phyloP scores from a whole-genome alignment of 1,284 basidiomycete genomes.

The Trametes sp. region DNA sequence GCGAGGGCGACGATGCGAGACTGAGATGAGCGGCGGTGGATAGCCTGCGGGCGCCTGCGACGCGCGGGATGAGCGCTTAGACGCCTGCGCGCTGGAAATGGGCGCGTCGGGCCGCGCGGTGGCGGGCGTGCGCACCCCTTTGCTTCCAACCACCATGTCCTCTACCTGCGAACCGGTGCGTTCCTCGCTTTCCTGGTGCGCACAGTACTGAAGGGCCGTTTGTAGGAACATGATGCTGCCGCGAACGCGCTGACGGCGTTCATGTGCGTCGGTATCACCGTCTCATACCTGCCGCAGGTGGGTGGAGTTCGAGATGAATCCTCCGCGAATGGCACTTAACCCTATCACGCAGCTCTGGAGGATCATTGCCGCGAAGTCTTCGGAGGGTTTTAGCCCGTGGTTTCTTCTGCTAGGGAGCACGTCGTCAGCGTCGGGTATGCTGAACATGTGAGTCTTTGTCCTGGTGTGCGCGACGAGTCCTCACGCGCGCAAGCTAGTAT shows the following conservation, averaged over 20 bases:
- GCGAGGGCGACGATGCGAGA: background rate
- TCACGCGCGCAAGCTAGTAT: constrained; percentile 54
- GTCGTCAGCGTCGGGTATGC: constrained; percentile 78
- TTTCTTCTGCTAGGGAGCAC: constrained; percentile 94
- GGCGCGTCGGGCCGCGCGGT: constrained; percentile 25
- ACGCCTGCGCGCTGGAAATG: constrained; percentile 19
- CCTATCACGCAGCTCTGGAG: constrained; percentile 62
- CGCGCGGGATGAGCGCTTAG: constrained; percentile 2
- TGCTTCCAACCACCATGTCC: constrained; percentile 27
- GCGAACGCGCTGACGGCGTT: constrained; percentile 76
- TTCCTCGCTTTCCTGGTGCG: background rate
- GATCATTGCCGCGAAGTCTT: constrained; percentile 79
- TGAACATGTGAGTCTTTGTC: constrained; percentile 72
- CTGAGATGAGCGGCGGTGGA: background rate
- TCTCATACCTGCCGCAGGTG: constrained; percentile 92
- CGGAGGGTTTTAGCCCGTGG: constrained; percentile 91
- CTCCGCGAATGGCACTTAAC: background rate
- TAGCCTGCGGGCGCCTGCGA: constrained; percentile 4
- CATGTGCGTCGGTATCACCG: constrained; percentile 81
- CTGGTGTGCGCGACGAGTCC: background rate
- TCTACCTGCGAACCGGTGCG: constrained; percentile 25
- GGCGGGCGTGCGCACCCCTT: constrained; percentile 20
- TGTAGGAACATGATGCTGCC: constrained; percentile 78
- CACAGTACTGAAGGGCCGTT: background rate
- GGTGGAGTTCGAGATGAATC: constrained; percentile 26